phyloP scores from a whole-genome alignment of 2,329 filamentous ascomycete species.

The Cadophora sp. region DNA sequence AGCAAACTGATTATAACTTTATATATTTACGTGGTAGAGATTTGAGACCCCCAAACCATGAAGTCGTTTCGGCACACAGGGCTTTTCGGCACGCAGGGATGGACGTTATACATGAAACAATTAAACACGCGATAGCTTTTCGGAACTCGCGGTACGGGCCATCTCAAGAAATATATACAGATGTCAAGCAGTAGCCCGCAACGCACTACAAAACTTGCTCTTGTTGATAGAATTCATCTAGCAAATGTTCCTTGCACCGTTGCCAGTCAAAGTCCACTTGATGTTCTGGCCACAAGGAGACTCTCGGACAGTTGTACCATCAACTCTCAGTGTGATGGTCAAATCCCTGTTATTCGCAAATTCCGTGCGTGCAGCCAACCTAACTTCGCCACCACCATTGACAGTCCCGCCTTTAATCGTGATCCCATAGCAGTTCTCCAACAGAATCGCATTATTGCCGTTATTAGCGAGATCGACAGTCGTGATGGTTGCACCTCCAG shows the following conservation, averaged over 20 bases:
- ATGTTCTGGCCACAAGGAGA: constrained; percentile 15
- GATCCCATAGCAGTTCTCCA: constrained; percentile 21
- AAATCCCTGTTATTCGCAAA: constrained; percentile 13
- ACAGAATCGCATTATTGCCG: constrained; percentile 14
- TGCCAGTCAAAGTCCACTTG: constrained; percentile 15
- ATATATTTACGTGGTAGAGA: no score
- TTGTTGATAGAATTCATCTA: not conserved
- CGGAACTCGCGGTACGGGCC: not conserved
- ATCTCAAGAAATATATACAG: not conserved
- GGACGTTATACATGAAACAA: no score
- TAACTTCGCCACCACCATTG: constrained; percentile 1
- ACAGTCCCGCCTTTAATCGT: constrained; percentile 14
- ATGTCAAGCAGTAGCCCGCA: not conserved
- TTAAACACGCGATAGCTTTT: no score
- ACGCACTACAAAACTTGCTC: no score
- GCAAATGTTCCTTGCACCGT: constrained; percentile 11
- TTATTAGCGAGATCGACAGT: constrained; percentile 7
- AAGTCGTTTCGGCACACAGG: no score
- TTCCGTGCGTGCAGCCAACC: not conserved
- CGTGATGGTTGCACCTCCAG: constrained; percentile 15
- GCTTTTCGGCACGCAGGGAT: no score
- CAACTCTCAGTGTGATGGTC: constrained; percentile 11
- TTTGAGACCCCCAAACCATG: no score
- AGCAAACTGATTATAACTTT: no score
- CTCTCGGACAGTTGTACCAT: constrained; percentile 1